A percentile compares a stretch with the other conserved stretches of the same genome.
These are phyloP conservation scores for Trifolium subterraneum DNA, from an alignment of 306 rosid genomes.

Conservation along the genomic window DNA sequence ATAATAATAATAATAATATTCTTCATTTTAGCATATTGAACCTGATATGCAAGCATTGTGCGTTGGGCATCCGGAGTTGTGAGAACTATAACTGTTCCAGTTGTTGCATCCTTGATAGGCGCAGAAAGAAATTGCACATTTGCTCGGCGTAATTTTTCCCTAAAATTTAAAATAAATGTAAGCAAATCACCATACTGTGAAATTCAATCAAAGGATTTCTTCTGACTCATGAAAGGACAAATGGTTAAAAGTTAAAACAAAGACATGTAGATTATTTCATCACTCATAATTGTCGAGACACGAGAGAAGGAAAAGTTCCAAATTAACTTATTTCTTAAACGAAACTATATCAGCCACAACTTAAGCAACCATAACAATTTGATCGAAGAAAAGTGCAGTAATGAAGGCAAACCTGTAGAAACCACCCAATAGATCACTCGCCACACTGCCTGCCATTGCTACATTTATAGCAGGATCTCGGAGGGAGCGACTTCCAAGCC, in stretches of 20 bases:
- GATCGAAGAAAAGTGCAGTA: constrained; percentile 31
- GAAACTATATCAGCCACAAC: constrained; percentile 12
- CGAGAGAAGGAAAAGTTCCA: constrained; percentile 1
- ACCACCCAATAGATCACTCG: constrained; percentile 92
- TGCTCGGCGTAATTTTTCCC: constrained; percentile 82
- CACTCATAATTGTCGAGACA: neutral
- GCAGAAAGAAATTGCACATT: constrained; percentile 84
- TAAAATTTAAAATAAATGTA: constrained; percentile 28
- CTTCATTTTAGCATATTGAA: constrained; percentile 32
- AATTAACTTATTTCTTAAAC: neutral
- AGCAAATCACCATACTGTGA: neutral
- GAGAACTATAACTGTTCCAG: constrained; percentile 96
- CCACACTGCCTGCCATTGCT: constrained; percentile 94
- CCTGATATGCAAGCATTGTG: constrained; percentile 98
- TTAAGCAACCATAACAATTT: constrained; percentile 15
- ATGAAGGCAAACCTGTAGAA: constrained; percentile 74
- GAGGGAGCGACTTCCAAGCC: constrained; percentile 68
- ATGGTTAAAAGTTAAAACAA: neutral
- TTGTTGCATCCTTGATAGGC: constrained; percentile 85
- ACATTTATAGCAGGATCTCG: constrained; percentile 71
- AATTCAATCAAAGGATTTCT: neutral
- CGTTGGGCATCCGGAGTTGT: constrained; percentile 98
- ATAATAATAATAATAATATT: constrained; percentile 18
- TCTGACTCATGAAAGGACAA: constrained; percentile 4
- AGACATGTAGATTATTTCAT: neutral